Conservation (phyloP, 208 protist genomes). For the Crithidia bombi region DNA sequence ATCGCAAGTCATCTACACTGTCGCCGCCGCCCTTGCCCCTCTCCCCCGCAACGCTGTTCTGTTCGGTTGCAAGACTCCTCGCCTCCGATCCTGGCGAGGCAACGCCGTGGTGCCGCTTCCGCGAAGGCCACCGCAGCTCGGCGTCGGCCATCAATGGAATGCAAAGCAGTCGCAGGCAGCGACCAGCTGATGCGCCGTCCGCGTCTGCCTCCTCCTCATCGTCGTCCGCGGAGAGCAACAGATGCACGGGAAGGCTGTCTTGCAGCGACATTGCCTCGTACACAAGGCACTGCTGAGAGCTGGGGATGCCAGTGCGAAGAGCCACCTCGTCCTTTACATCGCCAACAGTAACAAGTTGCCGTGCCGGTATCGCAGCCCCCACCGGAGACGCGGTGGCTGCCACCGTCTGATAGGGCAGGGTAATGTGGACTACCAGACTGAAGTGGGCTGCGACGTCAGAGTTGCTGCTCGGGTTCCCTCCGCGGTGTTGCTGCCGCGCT, state of each 20-base stretch:
- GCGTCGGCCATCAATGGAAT: constrained; percentile 10
- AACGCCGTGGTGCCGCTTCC: background rate
- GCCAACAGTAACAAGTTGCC: constrained; percentile 27
- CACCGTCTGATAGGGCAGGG: background rate
- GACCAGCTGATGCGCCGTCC: background rate
- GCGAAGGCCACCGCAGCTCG: background rate
- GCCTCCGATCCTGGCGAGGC: too few relatives aligned
- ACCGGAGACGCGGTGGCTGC: background rate
- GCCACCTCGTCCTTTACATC: constrained; percentile 60
- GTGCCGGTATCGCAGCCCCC: background rate
- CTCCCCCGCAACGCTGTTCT: background rate
- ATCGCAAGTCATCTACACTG: background rate
- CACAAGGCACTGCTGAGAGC: constrained; percentile 29
- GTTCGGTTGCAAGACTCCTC: background rate
- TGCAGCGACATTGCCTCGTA: constrained; percentile 47
- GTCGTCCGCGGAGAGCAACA: constrained; percentile 29
- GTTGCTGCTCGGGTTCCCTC: background rate
- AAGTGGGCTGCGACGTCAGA: constrained; percentile 10
- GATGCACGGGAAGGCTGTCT: constrained; percentile 50
- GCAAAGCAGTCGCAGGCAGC: constrained; percentile 23
- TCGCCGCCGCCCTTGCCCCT: background rate
- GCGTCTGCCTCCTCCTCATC: background rate
- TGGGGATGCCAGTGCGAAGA: constrained; percentile 39
- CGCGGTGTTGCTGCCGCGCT: background rate
- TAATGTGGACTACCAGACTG: constrained; percentile 18